These are phyloP conservation scores for Phlyctochytrium planicorne DNA, from an alignment of 192 early-diverging fungal species.

Conservation along the genomic window DNA sequence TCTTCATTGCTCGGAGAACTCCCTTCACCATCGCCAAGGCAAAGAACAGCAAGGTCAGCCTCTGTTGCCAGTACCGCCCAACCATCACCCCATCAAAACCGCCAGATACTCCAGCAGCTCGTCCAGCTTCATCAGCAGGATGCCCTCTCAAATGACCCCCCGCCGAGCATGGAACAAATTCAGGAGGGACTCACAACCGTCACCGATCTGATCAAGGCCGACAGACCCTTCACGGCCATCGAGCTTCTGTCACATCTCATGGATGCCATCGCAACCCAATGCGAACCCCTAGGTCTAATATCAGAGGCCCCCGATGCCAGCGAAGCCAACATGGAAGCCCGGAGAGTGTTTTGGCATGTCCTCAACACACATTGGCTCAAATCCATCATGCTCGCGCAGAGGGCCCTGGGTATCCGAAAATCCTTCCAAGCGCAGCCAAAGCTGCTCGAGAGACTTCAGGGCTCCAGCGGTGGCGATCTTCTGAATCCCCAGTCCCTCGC, in stretches of 20 bases:
- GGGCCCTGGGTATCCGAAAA: too few relatives aligned
- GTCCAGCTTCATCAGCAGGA: too few relatives aligned
- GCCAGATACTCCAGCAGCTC: neutral
- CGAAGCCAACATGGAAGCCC: neutral
- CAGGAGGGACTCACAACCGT: neutral
- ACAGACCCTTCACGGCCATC: neutral
- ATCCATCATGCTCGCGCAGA: neutral
- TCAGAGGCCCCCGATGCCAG: neutral
- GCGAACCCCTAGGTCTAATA: neutral
- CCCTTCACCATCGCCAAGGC: too few relatives aligned
- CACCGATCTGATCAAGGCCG: neutral
- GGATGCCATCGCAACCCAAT: slow-evolving; percentile 1
- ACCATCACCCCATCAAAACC: neutral
- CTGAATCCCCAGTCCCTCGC: neutral
- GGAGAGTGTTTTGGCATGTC: neutral
- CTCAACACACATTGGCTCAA: neutral
- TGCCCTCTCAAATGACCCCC: too few relatives aligned
- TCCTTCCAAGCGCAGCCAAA: too few relatives aligned
- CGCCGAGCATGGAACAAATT: neutral
- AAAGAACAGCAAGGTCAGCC: neutral
- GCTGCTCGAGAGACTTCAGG: too few relatives aligned
- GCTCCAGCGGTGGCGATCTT: neutral
- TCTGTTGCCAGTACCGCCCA: neutral
- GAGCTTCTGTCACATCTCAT: neutral
- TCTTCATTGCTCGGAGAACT: too few relatives aligned